Evolutionary conservation across 1,284 basidiomycete genomes (phyloP).

Genomic region (Pseudomicrostroma phylloplanum): DNA sequence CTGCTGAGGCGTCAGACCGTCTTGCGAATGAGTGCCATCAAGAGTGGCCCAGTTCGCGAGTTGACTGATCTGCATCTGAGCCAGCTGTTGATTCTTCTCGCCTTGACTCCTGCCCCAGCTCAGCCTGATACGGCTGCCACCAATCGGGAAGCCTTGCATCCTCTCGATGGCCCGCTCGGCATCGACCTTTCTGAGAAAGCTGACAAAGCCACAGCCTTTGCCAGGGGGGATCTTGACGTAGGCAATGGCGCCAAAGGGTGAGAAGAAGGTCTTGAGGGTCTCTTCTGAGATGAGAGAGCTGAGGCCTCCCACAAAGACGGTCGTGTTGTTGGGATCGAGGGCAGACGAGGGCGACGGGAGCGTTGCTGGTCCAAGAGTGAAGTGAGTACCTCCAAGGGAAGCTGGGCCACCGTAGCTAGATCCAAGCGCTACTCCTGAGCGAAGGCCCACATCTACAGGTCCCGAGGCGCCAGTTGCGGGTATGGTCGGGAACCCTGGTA

Average conservation of each 20-base stretch:
- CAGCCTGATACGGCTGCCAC: constrained; percentile 72
- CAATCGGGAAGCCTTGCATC: constrained; percentile 91
- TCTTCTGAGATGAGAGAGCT: constrained; percentile 45
- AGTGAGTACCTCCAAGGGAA: neutral
- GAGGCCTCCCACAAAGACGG: constrained; percentile 48
- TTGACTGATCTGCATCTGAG: constrained; percentile 16
- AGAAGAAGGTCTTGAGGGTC: constrained; percentile 44
- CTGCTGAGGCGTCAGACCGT: too few species aligned
- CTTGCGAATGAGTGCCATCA: too few species aligned
- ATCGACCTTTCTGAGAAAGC: constrained; percentile 83
- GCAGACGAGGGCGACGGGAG: constrained; percentile 19
- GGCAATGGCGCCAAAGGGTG: constrained; percentile 45
- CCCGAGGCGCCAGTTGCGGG: neutral
- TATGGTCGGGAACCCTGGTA: constrained; percentile 1
- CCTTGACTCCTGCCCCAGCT: constrained; percentile 71
- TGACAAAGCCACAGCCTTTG: constrained; percentile 92
- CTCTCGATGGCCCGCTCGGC: constrained; percentile 86
- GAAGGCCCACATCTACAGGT: constrained; percentile 1
- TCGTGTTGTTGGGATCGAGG: constrained; percentile 47
- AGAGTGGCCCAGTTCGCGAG: too few species aligned
- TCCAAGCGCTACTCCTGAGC: neutral
- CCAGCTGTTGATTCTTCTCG: constrained; percentile 48
- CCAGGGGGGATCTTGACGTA: constrained; percentile 84
- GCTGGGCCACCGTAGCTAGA: constrained; percentile 5
- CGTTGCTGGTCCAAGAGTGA: neutral